Evolutionary conservation across 163 green algal genomes (phyloP).

Genomic region (Volvox carteri): DNA sequence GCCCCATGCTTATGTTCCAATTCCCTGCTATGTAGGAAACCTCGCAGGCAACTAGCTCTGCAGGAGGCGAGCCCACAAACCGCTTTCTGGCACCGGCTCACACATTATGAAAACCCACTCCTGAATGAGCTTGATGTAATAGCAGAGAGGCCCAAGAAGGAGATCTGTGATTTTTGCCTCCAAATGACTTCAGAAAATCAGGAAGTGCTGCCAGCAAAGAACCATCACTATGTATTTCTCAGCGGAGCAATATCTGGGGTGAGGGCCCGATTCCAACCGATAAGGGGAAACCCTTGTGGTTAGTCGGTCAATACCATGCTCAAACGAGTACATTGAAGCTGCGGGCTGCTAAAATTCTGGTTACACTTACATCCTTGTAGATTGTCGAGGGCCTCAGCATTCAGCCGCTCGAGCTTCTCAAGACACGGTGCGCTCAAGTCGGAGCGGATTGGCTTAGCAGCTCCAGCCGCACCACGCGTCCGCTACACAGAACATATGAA

Average conservation of each 20-base stretch:
- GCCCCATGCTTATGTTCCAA: too few species aligned
- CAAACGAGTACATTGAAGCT: neutral
- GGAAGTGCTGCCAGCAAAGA: neutral
- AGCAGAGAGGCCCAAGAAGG: neutral
- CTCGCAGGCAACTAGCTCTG: neutral
- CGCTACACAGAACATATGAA: too few species aligned
- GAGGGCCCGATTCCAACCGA: neutral
- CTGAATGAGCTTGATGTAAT: neutral
- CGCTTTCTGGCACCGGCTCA: neutral
- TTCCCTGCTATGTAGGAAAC: neutral
- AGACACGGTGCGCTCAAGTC: constrained; percentile 57
- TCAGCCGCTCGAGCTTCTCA: constrained; percentile 64
- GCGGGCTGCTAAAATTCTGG: neutral
- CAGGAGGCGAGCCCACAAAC: neutral
- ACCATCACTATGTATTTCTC: constrained; percentile 61
- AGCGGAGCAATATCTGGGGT: constrained; percentile 61
- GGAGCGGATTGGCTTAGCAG: too few species aligned
- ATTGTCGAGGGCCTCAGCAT: constrained; percentile 56
- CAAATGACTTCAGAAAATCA: neutral
- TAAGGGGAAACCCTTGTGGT: constrained; percentile 8
- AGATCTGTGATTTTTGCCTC: neutral
- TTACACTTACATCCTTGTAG: constrained; percentile 8
- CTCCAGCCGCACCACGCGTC: too few species aligned
- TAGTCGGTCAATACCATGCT: neutral
- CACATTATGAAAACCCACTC: neutral